Evolutionary conservation across 129 eudicot genomes (phyloP).

Genomic region (Escallonia rubra): DNA sequence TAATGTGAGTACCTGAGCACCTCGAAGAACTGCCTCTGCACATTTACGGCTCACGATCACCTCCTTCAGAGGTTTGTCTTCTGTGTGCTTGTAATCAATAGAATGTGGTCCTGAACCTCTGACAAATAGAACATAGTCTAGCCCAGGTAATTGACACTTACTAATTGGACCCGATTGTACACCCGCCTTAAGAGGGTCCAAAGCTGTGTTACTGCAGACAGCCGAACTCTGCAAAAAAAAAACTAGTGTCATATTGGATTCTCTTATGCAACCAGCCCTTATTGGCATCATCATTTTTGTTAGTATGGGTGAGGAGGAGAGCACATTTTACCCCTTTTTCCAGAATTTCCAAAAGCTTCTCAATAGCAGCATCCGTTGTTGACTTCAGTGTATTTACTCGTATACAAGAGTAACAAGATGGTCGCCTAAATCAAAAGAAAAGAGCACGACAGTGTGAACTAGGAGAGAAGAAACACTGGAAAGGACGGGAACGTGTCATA

Average conservation of each 20-base stretch:
- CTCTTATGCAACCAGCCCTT: background rate
- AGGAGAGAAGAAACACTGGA: background rate
- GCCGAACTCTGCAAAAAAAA: background rate
- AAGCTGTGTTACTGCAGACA: conserved; percentile 5
- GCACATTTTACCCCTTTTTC: conserved; percentile 21
- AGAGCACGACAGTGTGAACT: conserved; percentile 11
- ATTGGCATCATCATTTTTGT: conserved; percentile 1
- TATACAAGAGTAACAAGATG: conserved; percentile 90
- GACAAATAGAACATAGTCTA: conserved; percentile 82
- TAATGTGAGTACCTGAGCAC: conserved; percentile 68
- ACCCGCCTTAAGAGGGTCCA: conserved; percentile 10
- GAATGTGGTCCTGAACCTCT: conserved; percentile 91
- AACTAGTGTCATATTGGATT: conserved; percentile 1
- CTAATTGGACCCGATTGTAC: conserved; percentile 24
- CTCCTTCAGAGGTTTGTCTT: conserved; percentile 68
- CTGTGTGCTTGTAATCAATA: conserved; percentile 45
- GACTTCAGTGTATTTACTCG: conserved; percentile 81
- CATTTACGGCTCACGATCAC: conserved; percentile 95
- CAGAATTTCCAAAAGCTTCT: conserved; percentile 57
- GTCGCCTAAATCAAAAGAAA: conserved; percentile 51
- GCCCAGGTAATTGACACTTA: conserved; percentile 76
- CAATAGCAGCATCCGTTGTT: conserved; percentile 62
- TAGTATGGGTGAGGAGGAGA: conserved; percentile 3
- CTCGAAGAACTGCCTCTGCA: conserved; percentile 98
- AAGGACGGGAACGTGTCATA: background rate